phyloP scores from a whole-genome alignment of 2,329 filamentous ascomycete genomes.

The Parafenestella ontariensis region DNA sequence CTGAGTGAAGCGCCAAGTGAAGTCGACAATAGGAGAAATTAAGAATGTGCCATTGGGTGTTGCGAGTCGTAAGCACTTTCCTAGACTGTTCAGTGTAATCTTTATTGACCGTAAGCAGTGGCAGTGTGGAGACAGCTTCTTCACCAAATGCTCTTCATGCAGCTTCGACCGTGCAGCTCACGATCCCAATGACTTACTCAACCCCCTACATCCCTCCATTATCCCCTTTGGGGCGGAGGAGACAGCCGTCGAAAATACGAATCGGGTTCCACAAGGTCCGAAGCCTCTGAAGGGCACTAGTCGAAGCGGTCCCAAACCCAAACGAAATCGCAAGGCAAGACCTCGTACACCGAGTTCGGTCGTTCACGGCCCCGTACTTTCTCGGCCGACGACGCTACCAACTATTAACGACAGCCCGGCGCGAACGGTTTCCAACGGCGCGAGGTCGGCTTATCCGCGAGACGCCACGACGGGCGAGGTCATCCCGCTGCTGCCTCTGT shows the following conservation, averaged over 20 bases:
- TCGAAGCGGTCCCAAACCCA: not conserved
- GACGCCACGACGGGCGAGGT: slow-evolving; percentile 22
- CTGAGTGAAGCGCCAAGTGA: not conserved
- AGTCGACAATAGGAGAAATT: not conserved
- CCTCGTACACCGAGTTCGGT: not conserved
- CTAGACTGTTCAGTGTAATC: not conserved
- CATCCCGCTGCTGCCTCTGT: slow-evolving; percentile 19
- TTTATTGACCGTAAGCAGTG: slow-evolving; percentile 22
- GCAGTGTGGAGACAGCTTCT: slow-evolving; percentile 36
- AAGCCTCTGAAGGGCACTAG: not conserved
- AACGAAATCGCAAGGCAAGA: not conserved
- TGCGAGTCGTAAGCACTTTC: slow-evolving; percentile 25
- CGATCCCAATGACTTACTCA: slow-evolving; percentile 25
- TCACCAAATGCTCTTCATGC: slow-evolving; percentile 36
- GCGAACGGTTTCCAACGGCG: not conserved
- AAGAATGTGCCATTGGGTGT: slow-evolving; percentile 37
- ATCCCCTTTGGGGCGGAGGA: slow-evolving; percentile 9
- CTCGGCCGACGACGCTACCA: not conserved
- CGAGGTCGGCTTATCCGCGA: slow-evolving; percentile 10
- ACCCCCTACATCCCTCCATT: slow-evolving; percentile 32
- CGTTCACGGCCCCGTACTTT: not conserved
- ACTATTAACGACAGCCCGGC: not conserved
- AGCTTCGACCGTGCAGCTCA: slow-evolving; percentile 32
- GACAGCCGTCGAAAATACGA: slow-evolving; percentile 1
- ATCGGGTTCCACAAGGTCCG: not conserved